Evolutionary conservation across 495 filamentous ascomycete genomes (phyloP), one percentile per base, ranked within the genome.

Genomic region (Lophium mytilinum): DNA sequence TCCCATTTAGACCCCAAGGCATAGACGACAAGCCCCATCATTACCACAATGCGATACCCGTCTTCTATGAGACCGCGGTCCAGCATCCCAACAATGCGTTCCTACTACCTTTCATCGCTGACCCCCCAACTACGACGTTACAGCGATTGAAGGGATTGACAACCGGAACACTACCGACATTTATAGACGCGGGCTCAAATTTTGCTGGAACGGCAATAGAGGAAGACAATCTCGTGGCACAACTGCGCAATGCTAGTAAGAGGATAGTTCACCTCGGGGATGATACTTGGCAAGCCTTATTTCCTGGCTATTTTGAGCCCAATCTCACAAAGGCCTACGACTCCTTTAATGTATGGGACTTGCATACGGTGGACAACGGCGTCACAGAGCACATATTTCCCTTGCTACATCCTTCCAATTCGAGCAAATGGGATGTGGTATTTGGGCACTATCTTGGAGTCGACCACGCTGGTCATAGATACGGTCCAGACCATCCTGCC

Each of bases 131-230:
- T 0, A 82, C 90, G 5, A 98, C 93, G 37, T 74, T 97, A 51
- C 93, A 97, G 66, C 77, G 93, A 55, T 70, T 98, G 52, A 97
- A 97, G 72, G 93, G 91, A 1, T 70, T 98, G 64, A 98, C 92
- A 12, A 98, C 93, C 2, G 93, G 93, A 14, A 96, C 94, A 8
- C 71, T 98, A 54, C 93, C 93, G 12, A 96, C 93, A 4, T 96
- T 98, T 68, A 76, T 96, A 33, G 93, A 98, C 69, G 80, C 86
- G 11, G 93, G 93, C 3, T 94, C 88, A 19, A 97, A 92, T 71
- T 98, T 98, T 67, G 89, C 91, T 6, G 93, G 93, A 6, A 94
- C 88, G 15, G 88, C 90, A n/a, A 96, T 98, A 65, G 90, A 96
- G 52, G 93, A 98, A 72, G 93, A 98, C 68, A 98, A 97, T 62